Base-by-base conservation (phyloP, 345 rosid species). In the Stellera chamaejasme region DNA sequence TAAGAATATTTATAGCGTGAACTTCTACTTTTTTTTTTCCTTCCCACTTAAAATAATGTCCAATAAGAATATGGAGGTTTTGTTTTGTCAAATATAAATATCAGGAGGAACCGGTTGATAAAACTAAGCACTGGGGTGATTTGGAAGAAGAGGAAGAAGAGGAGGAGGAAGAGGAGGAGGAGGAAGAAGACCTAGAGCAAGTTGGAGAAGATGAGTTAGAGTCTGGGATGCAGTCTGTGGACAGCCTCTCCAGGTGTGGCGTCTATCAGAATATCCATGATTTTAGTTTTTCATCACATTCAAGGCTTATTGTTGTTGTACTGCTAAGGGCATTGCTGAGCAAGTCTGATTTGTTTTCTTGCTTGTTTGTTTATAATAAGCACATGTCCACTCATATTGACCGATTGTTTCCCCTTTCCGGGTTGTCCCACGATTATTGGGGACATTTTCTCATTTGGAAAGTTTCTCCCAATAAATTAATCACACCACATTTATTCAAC, bases 61-160 rank as follows among this genome's bases (percentile, higher is more conserved):
- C 9, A 5, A 32, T 32, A 8, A 32, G 39, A 32, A 32, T 32
- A 2, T 32, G 2, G 2, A 32, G 3, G 3, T 32, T 51, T 13
- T 52, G 0, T 28, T 10, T 25, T 27, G 5, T 60, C 36, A 46
- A 44, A 45, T 62, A n/a, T 32, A 54, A 44, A 48, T 72, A 19
- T 61, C 73, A 94, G 99, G 97, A 87, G 63, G 99, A 94, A 78
- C 99, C 99, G 45, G 80, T 94, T 61, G 99, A 94, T 66, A 94
- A 94, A 75, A 80, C 82, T 12, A 94, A 85, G 76, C 99, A 94
- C 67, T 94, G 99, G 99, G 99, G 97, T 78, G 99, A 94, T 75
- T 75, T 94, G 77, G 99, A 94, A 79, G 99, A 94, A 67, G 66
- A 62, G 51, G 66, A 62, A 36, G 66, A 62, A 54, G 62, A 32